These are phyloP conservation scores for Cyanidiococcus yangmingshanensis DNA, from an alignment of 23 red algal genomes.

Conservation along the genomic window DNA sequence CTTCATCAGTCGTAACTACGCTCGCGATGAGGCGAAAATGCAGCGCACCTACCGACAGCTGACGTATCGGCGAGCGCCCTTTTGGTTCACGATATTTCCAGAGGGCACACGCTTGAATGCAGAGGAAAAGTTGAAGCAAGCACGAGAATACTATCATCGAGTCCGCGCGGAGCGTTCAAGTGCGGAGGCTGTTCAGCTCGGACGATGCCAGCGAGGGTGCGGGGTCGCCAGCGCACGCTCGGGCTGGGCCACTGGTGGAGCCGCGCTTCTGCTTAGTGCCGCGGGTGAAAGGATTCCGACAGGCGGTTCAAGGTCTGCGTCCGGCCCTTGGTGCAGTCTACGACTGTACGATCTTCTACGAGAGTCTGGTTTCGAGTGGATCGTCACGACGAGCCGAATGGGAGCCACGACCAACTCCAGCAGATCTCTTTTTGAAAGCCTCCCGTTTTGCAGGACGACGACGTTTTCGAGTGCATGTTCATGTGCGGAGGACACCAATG, in stretches of 20 bases:
- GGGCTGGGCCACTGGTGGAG: not conserved
- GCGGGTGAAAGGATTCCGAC: slow-evolving; percentile 2
- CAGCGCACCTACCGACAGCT: slow-evolving; percentile 13
- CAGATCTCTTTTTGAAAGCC: not conserved
- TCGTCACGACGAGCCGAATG: not conserved
- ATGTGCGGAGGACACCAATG: not conserved
- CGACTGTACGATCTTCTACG: slow-evolving; percentile 14
- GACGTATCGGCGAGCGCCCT: not conserved
- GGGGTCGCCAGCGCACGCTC: not conserved
- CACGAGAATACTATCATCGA: not conserved
- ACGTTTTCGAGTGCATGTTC: slow-evolving; percentile 3
- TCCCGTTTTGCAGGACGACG: not conserved
- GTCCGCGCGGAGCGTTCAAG: not conserved
- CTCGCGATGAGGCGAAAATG: not conserved
- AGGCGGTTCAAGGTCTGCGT: slow-evolving; percentile 2
- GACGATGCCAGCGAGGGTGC: not conserved
- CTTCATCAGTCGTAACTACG: slow-evolving; percentile 52
- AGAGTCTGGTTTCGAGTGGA: not conserved
- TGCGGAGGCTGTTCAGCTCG: not conserved
- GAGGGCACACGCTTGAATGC: slow-evolving; percentile 7
- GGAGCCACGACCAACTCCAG: not conserved
- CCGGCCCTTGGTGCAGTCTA: not conserved
- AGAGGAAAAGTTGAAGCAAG: not conserved
- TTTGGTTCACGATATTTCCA: slow-evolving; percentile 16
- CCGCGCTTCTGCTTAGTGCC: slow-evolving; percentile 15